Evolutionary conservation across 352 stramenopile species (phyloP), one percentile per base, ranked within the genome.

Genomic region (Globisporangium parvum): DNA sequence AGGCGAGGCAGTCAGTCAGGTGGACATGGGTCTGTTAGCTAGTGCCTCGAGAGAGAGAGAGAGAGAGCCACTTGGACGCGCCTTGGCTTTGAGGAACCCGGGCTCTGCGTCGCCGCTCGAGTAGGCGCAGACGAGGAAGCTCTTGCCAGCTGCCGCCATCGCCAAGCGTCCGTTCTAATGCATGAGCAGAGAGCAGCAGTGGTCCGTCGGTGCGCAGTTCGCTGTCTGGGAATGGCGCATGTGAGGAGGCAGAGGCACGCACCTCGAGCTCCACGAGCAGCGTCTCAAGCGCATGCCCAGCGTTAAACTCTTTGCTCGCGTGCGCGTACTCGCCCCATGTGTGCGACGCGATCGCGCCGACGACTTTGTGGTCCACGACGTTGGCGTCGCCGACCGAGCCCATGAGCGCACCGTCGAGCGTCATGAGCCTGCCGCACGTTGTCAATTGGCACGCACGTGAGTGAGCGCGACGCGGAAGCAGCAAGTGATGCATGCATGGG

Each of bases 251-350:
- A 23, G 12, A 55, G 8, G 37, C 14, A 55, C 52, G 23, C 49
- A 81, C 81, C 69, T 93, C 77, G 0, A 94, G 72, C 48, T 94
- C 80, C 21, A 94, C 66, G 44, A 91, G 66, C 51, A 93, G 75
- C 33, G 75, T 76, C 52, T 69, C 67, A 5, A 94, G 67, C 28
- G 85, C 65, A 12, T 75, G 68, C 5, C 66, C 67, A 15, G 73
- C 70, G 41, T 74, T 71, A 53, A 84, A 80, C 42, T 94, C 84
- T 66, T 84, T 85, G 42, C 76, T 73, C 10, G 85, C 72, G 60
- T 91, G 79, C 21, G 85, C 55, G 53, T 91, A 92, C 59, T 95
- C 85, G 26, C 76, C 73, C 85, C 85, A 95, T 35, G 83, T 91
- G 64, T 95, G 82, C 28, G 85, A 75, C 14, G 80, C 80, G 56